A percentile compares a stretch with the other conserved stretches of the same genome.
Conservation (phyloP, 2,329 filamentous ascomycete genomes). For the Colletotrichum sp. region DNA sequence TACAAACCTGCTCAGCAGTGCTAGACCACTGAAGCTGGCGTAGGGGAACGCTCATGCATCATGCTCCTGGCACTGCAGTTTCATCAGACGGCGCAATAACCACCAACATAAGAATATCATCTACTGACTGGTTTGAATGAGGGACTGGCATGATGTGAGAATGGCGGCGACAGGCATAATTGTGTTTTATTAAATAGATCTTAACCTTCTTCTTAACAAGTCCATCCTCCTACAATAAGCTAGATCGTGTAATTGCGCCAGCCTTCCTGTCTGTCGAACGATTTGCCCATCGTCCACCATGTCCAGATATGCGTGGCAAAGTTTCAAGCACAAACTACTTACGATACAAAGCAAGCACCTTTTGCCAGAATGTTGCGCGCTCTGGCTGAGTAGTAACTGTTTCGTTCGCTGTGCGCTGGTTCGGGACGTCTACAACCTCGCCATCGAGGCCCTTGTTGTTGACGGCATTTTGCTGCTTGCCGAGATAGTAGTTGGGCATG, state of each 20-base stretch:
- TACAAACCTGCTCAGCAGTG: fast-evolving
- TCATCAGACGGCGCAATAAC: background rate
- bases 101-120: background rate
- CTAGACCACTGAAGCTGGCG: background rate
- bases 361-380: background rate
- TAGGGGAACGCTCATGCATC: background rate
- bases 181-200: background rate
- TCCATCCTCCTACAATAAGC: background rate
- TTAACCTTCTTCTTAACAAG: background rate
- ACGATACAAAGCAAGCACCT: background rate
- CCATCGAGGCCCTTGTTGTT: conserved; percentile 37
- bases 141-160: background rate
- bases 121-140: background rate
- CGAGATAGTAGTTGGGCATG: conserved; percentile 45
- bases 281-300: background rate
- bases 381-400: background rate
- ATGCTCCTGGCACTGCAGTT: background rate
- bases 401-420: background rate
- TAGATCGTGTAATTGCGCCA: background rate
- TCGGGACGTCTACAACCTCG: conserved; percentile 24
- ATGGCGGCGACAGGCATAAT: fast-evolving
- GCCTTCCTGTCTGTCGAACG: background rate
- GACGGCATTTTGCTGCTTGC: conserved; percentile 38
- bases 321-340: background rate
- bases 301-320: background rate